Conservation (phyloP, 331 rosid genomes). For the Dryas integrifolia region DNA sequence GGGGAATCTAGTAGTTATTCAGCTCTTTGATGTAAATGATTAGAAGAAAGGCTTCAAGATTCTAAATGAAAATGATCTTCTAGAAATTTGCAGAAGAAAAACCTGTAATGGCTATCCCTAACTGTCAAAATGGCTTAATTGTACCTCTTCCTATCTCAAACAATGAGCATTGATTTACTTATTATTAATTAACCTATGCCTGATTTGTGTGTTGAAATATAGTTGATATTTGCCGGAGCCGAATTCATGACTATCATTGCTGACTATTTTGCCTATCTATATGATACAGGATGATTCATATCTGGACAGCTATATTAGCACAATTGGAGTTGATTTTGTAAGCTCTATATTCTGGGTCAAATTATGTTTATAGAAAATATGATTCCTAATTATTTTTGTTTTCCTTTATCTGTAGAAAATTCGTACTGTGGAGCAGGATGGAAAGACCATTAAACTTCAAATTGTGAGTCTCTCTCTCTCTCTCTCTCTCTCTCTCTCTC, state of each 20-base stretch:
- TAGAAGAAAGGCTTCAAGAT: no score
- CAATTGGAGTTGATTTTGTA: constrained; percentile 59
- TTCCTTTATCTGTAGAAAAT: constrained; percentile 38
- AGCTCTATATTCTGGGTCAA: constrained; percentile 10
- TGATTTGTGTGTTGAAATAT: neutral
- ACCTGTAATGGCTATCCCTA: neutral
- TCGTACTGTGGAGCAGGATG: constrained; percentile 57
- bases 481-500: no score
- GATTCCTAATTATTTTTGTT: neutral
- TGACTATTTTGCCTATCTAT: constrained; percentile 4
- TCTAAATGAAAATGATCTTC: no score
- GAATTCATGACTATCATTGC: neutral
- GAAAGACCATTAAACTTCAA: constrained; percentile 54
- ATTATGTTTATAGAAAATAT: neutral
- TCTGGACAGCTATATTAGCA: constrained; percentile 56
- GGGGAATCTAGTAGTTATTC: neutral
- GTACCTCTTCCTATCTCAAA: no score
- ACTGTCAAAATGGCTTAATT: no score
- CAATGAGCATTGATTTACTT: neutral
- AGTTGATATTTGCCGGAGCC: constrained; percentile 4
- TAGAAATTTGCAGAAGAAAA: neutral
- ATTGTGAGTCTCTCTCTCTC: constrained; percentile 33
- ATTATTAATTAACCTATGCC: neutral
- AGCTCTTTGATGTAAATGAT: neutral
- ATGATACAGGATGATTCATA: constrained; percentile 50